These are phyloP conservation scores for Penicillium thymicola DNA, from an alignment of 2,329 filamentous ascomycete genomes.

Conservation along the genomic window DNA sequence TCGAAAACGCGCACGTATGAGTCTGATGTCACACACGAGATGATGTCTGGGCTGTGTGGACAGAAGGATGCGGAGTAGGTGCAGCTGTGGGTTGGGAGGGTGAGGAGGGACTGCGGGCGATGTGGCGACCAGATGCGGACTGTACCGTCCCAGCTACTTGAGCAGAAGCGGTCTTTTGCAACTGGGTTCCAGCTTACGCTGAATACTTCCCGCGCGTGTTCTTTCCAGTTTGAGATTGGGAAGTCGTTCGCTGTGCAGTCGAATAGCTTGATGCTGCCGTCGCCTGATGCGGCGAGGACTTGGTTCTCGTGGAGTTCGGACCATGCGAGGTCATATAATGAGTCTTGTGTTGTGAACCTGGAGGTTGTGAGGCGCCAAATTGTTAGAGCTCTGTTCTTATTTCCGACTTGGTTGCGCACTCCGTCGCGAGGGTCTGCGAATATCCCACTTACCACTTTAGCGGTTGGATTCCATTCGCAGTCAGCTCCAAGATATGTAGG, in stretches of 20 bases:
- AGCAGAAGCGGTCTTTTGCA: slow-evolving; percentile 84
- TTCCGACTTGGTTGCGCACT: not conserved
- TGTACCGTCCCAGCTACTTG: slow-evolving; percentile 92
- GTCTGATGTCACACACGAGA: slow-evolving; percentile 86
- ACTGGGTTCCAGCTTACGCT: slow-evolving; percentile 90
- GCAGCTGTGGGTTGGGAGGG: slow-evolving; percentile 86
- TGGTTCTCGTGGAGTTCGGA: slow-evolving; percentile 97
- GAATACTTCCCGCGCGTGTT: slow-evolving; percentile 91
- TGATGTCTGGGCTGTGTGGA: slow-evolving; percentile 77
- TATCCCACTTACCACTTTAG: slow-evolving; percentile 65
- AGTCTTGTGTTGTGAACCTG: slow-evolving; percentile 95
- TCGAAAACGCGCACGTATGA: slow-evolving; percentile 89
- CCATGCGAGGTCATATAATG: slow-evolving; percentile 92
- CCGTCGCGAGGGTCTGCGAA: not conserved
- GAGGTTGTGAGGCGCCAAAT: slow-evolving; percentile 2
- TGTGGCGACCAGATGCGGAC: slow-evolving; percentile 94
- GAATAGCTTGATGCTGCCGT: slow-evolving; percentile 92
- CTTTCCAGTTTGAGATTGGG: slow-evolving; percentile 86
- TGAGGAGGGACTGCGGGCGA: slow-evolving; percentile 69
- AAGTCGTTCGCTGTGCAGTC: slow-evolving; percentile 78
- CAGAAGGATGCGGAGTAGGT: slow-evolving; percentile 92
- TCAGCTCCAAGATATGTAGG: slow-evolving; percentile 78
- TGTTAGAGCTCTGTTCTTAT: not conserved
- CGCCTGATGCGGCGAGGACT: slow-evolving; percentile 80
- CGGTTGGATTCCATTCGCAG: slow-evolving; percentile 75